Base-by-base conservation (phyloP, 2,329 filamentous ascomycete species). In the Emergomyces africanus region DNA sequence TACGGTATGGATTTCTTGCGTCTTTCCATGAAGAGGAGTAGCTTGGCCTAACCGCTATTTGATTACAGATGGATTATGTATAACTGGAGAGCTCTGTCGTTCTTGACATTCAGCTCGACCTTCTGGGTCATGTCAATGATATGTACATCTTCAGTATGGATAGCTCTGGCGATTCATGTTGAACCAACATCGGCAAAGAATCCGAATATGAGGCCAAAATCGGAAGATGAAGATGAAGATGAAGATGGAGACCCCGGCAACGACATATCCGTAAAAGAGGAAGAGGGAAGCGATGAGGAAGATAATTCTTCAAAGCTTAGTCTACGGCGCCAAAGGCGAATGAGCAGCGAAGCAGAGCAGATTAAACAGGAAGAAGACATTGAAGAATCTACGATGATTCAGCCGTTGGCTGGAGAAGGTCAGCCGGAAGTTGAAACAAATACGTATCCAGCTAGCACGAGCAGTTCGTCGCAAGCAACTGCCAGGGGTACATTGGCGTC, bases 61-160 rank as follows among this genome's bases (percentile, higher is more conserved):
- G 58, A 20, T 57, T 60, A 23, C 37, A 79, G 87, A 54, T 94
- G 88, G 83, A 67, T 91, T 59, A 95, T 99, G 88, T 94, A 94
- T 67, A 85, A 89, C 62, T 86, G 92, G 74, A 83, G 87, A 14
- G 67, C 94, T 41, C 71, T 83, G 1, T 84, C 84, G 5, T 90
- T 90, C 60, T 57, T 87, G 0, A 67, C 85, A 0, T 87, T 90
- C 66, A 88, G 85, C 0, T 72, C 77, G 0, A 65, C 82, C 0
- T 96, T 96, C 72, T 97, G 91, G 90, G 69, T 76, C 1, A 82
- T 83, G 14, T 90, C 92, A 68, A 79, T 95, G 66, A 63, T 83
- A 0, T 86, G 85, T 48, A 82, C 88, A 70, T 76, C 78, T 0
- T 42, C 85, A 0, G 84, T 82, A 0, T 95, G 89, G 86, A 70